phyloP scores from a whole-genome alignment of 2,329 filamentous ascomycete genomes.

The Nemania diffusa region DNA sequence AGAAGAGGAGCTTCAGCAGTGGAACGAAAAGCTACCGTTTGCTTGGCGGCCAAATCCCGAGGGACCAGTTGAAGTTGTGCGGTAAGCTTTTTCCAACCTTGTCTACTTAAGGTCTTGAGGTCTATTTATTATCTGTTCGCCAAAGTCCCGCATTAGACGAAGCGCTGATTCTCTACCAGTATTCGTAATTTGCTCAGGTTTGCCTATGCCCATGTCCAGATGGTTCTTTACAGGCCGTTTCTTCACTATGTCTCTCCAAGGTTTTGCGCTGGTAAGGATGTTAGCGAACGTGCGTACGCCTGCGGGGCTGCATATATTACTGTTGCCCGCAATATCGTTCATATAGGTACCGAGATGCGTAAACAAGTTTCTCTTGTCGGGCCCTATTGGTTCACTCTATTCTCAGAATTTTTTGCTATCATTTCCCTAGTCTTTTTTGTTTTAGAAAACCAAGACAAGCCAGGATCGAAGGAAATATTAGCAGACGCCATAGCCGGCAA shows the following conservation, averaged over 20 bases:
- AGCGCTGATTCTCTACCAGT: constrained; percentile 49
- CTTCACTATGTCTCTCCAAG: constrained; percentile 82
- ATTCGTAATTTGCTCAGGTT: constrained; percentile 81
- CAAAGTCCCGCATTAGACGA: background rate
- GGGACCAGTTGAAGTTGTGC: constrained; percentile 76
- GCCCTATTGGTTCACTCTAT: constrained; percentile 88
- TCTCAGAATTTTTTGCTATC: constrained; percentile 84
- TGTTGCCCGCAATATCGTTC: constrained; percentile 77
- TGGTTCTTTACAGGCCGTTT: constrained; percentile 85
- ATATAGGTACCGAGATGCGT: constrained; percentile 82
- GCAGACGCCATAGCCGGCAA: constrained; percentile 87
- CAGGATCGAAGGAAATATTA: constrained; percentile 80
- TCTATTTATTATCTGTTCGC: background rate
- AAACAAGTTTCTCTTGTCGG: constrained; percentile 79
- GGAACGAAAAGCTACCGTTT: constrained; percentile 75
- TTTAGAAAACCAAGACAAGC: constrained; percentile 80
- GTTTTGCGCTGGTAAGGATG: constrained; percentile 62
- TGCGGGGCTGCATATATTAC: constrained; percentile 72
- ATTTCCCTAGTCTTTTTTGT: constrained; percentile 83
- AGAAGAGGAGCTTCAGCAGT: constrained; percentile 70
- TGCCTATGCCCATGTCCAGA: constrained; percentile 84
- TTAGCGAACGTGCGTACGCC: constrained; percentile 83
- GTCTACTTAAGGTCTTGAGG: background rate
- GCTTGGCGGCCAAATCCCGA: constrained; percentile 83
- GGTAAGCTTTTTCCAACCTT: constrained; percentile 63